Conservation (phyloP, 495 filamentous ascomycete species). For the Bryoglossum gracile region DNA sequence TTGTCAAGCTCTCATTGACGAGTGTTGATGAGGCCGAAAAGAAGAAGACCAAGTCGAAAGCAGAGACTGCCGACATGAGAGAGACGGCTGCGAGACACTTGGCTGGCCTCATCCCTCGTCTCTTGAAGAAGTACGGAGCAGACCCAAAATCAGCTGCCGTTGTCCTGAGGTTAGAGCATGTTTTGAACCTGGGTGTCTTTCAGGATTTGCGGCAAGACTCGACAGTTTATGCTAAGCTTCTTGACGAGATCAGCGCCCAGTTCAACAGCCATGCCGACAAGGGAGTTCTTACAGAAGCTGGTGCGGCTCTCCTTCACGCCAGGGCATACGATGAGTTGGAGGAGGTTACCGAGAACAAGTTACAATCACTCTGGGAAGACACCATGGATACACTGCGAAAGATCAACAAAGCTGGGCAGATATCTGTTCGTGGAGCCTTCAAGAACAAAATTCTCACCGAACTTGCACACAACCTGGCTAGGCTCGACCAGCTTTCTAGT, state of each 20-base stretch:
- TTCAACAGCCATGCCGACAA: conserved; percentile 86
- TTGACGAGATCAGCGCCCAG: conserved; percentile 91
- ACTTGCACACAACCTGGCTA: conserved; percentile 70
- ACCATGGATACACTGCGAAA: conserved; percentile 60
- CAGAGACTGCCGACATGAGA: conserved; percentile 56
- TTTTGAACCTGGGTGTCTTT: conserved; percentile 80
- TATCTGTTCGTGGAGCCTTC: conserved; percentile 51
- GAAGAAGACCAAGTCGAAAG: conserved; percentile 56
- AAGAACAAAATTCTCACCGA: conserved; percentile 53
- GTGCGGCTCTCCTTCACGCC: conserved; percentile 74
- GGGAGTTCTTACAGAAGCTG: conserved; percentile 77
- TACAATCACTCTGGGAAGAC: conserved; percentile 80
- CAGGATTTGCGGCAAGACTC: conserved; percentile 83
- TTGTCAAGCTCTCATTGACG: conserved; percentile 60
- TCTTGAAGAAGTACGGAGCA: conserved; percentile 87
- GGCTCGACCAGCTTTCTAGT: conserved; percentile 75
- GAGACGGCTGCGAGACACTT: conserved; percentile 70
- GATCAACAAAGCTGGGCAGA: conserved; percentile 59
- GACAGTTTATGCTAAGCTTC: conserved; percentile 67
- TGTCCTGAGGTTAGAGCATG: conserved; percentile 80
- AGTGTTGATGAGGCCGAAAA: conserved; percentile 56
- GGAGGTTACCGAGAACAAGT: conserved; percentile 71
- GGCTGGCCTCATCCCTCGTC: conserved; percentile 68
- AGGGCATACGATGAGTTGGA: conserved; percentile 78
- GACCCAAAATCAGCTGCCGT: conserved; percentile 77